Base-by-base conservation (phyloP, 2,329 filamentous ascomycete species). In the Chaetoscypha palmicola region DNA sequence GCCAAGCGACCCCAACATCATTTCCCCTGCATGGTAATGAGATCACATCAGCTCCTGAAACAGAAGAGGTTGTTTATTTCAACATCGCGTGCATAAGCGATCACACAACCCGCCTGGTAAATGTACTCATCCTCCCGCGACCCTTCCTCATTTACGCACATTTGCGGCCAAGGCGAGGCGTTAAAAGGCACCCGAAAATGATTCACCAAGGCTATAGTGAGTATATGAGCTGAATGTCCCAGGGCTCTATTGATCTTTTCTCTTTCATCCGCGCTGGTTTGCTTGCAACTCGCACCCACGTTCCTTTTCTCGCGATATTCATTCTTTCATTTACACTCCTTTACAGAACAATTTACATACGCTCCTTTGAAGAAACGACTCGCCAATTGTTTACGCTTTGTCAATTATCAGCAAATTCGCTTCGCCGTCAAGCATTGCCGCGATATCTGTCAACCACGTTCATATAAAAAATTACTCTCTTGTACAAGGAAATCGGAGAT, bases 21-120 rank as follows among this genome's bases (percentile, higher is more conserved):
- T 19, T 34, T 34, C 32, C 17, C 30, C 31, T 34, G 28, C 39
- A 33, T 34, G n/a, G 16, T 17, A n/a, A 17, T 41, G 20, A 24
- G 39, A 11, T 41, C 30, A 41, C 30, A 21, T 41, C 39, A 35
- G 30, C 21, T 7, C 20, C 26, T 41, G 39, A 41, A 41, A 41
- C 39, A 34, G 14, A 17, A 3, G 19, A 30, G 17, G 20, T 2
- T 31, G 24, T 39, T 20, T 19, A 39, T 39, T 39, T 31, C 5
- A 21, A 11, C 12, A 31, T 31, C 11, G 20, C 26, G 19, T 40
- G 26, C 26, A 40, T 40, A 11, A 31, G 38, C 37, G 26, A 30
- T 23, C 14, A 9, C 23, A 20, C n/a, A 10, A 19, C 11, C 21
- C 24, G n/a, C 26, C n/a, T n/a, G n/a, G n/a, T n/a, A n/a, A n/a